Evolutionary conservation across 306 rosid species (phyloP).

Genomic region (Adenanthera pavonina): DNA sequence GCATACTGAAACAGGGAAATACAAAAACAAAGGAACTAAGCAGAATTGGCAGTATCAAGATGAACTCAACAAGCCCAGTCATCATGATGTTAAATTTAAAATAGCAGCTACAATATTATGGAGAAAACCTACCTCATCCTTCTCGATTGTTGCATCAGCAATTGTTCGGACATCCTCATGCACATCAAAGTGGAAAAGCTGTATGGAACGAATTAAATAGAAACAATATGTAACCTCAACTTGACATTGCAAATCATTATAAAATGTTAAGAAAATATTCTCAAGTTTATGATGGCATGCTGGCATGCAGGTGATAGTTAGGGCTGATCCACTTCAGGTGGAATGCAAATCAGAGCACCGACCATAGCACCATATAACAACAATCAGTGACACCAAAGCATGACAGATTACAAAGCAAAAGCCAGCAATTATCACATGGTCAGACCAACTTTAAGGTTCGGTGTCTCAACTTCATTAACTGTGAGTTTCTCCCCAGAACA

Average conservation of each 20-base stretch:
- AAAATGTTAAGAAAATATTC: not conserved
- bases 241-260: slow-evolving; percentile 14
- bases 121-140: slow-evolving; percentile 80
- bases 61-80: not conserved
- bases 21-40: not conserved
- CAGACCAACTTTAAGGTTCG: not conserved
- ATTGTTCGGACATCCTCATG: slow-evolving; percentile 93
- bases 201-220: slow-evolving; percentile 26
- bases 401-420: not conserved
- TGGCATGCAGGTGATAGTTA: slow-evolving; percentile 7
- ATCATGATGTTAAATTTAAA: slow-evolving; percentile 1
- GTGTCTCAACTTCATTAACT: slow-evolving; percentile 17
- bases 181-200: slow-evolving; percentile 98
- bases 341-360: slow-evolving; percentile 7
- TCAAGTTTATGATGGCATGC: slow-evolving; percentile 4
- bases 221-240: slow-evolving; percentile 31
- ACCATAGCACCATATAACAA: not conserved
- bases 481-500: not conserved
- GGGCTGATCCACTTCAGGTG: not conserved
- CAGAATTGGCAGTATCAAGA: not conserved
- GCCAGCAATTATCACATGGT: not conserved
- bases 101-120: slow-evolving; percentile 5
- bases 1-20: not conserved
- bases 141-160: slow-evolving; percentile 97
- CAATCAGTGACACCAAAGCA: not conserved